Percentiles rank a stretch among this genome's conserved stretches.
phyloP scores from a whole-genome alignment of 2,329 filamentous ascomycete species.

The Rosellinia necatrix region DNA sequence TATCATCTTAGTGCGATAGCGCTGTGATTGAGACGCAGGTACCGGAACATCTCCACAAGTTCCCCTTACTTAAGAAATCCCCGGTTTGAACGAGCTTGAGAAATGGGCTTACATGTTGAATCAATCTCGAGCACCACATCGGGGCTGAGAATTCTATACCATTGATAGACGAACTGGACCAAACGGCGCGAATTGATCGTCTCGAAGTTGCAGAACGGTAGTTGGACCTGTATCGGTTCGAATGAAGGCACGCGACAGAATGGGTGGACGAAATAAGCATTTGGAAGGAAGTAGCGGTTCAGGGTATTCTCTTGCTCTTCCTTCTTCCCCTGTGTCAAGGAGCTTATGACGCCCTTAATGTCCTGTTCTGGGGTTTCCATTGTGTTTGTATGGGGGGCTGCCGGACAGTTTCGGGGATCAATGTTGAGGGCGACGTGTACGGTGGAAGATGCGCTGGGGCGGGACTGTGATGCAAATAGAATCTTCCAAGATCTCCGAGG shows the following conservation, averaged over 20 bases:
- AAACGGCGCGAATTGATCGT: conserved; percentile 66
- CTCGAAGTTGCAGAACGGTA: conserved; percentile 37
- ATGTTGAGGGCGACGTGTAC: background rate
- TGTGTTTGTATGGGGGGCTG: conserved; percentile 9
- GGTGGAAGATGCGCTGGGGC: no score
- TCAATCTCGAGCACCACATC: conserved; percentile 70
- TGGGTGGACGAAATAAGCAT: conserved; percentile 77
- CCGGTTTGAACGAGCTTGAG: background rate
- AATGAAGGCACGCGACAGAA: conserved; percentile 72
- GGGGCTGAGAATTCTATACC: conserved; percentile 85
- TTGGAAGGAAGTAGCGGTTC: conserved; percentile 72
- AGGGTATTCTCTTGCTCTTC: conserved; percentile 68
- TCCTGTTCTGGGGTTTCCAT: conserved; percentile 54
- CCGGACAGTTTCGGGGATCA: background rate
- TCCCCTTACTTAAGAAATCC: background rate
- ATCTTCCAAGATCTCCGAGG: no score
- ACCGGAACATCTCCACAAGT: no score
- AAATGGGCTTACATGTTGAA: conserved; percentile 49
- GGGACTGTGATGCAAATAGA: no score
- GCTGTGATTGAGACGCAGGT: no score
- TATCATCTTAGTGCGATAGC: no score
- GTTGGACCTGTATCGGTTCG: conserved; percentile 46
- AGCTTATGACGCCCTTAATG: conserved; percentile 67
- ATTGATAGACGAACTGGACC: conserved; percentile 73
- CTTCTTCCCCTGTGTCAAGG: conserved; percentile 69